Conservation (phyloP, 1,284 basidiomycete species). For the Tilletia walkeri region DNA sequence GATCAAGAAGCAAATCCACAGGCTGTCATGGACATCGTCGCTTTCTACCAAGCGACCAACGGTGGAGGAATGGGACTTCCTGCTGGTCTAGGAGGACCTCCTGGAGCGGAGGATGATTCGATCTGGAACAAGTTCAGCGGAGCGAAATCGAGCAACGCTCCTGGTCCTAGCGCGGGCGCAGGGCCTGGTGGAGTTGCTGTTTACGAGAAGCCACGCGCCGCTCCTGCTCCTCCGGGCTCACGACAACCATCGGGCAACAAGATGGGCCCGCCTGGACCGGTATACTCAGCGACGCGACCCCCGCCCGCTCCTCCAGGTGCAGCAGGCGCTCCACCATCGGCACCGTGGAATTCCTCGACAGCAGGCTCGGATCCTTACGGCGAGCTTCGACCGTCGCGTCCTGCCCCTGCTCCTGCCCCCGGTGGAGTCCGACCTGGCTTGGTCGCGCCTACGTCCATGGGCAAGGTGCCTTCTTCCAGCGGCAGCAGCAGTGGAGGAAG, state of each 20-base stretch:
- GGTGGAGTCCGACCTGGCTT: neutral
- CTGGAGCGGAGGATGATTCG: constrained; percentile 36
- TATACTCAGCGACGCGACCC: constrained; percentile 23
- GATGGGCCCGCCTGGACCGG: constrained; percentile 21
- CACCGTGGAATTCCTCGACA: constrained; percentile 1
- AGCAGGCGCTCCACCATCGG: constrained; percentile 24
- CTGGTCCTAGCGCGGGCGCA: constrained; percentile 26
- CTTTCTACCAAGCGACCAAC: constrained; percentile 80
- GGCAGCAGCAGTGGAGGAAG: constrained; percentile 4
- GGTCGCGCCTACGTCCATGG: constrained; percentile 25
- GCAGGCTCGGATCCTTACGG: constrained; percentile 25
- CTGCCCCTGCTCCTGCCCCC: constrained; percentile 31
- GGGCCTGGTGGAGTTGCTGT: constrained; percentile 26
- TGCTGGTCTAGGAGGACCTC: neutral
- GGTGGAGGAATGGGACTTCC: constrained; percentile 27
- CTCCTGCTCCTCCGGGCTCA: constrained; percentile 33
- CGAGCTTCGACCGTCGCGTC: constrained; percentile 37
- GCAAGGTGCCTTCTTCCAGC: constrained; percentile 18
- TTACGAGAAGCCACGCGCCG: constrained; percentile 42
- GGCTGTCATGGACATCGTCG: constrained; percentile 97
- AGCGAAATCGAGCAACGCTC: constrained; percentile 32
- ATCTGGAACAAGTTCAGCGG: constrained; percentile 56
- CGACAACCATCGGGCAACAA: constrained; percentile 9
- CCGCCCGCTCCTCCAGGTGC: constrained; percentile 23
- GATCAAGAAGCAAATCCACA: constrained; percentile 98